Evolutionary conservation across 2,329 filamentous ascomycete species (phyloP).

Genomic region (Stylonectria norvegica): DNA sequence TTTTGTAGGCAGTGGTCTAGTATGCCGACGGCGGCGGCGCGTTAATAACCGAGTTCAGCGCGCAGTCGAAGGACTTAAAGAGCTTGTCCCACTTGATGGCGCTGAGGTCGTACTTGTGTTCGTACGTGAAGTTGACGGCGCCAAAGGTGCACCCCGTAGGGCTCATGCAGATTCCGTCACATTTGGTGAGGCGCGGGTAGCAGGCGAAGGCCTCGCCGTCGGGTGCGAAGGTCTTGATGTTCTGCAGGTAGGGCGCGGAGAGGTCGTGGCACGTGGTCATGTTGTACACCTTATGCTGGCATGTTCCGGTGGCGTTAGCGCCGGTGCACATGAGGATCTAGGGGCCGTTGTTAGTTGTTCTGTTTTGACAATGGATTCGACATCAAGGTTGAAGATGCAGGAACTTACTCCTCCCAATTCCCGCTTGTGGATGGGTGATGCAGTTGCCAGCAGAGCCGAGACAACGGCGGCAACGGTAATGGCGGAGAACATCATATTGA

Average conservation of each 20-base stretch:
- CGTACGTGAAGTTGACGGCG: slow-evolving; percentile 42
- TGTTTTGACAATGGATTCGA: neutral
- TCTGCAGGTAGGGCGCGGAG: slow-evolving; percentile 36
- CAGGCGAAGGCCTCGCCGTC: slow-evolving; percentile 49
- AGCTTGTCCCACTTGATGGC: slow-evolving; percentile 44
- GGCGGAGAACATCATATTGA: slow-evolving; percentile 31
- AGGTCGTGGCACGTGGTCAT: slow-evolving; percentile 47
- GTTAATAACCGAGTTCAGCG: too few species aligned
- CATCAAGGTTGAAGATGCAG: neutral
- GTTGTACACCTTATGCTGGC: slow-evolving; percentile 41
- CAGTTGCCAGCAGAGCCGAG: slow-evolving; percentile 22
- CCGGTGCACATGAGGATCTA: slow-evolving; percentile 49
- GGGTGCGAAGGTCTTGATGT: slow-evolving; percentile 48
- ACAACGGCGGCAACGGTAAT: slow-evolving; percentile 16
- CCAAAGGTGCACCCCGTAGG: slow-evolving; percentile 53
- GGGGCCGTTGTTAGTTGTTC: neutral
- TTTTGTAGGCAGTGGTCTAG: too few species aligned
- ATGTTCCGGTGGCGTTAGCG: slow-evolving; percentile 46
- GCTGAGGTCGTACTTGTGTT: slow-evolving; percentile 46
- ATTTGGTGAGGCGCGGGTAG: slow-evolving; percentile 41
- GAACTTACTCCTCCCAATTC: slow-evolving; percentile 46
- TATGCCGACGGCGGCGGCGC: too few species aligned
- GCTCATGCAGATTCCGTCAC: slow-evolving; percentile 45
- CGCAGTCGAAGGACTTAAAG: slow-evolving; percentile 36
- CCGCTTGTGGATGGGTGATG: slow-evolving; percentile 38